Conservation (phyloP, 2,329 filamentous ascomycete species). For the Tetracladium maxilliforme region DNA sequence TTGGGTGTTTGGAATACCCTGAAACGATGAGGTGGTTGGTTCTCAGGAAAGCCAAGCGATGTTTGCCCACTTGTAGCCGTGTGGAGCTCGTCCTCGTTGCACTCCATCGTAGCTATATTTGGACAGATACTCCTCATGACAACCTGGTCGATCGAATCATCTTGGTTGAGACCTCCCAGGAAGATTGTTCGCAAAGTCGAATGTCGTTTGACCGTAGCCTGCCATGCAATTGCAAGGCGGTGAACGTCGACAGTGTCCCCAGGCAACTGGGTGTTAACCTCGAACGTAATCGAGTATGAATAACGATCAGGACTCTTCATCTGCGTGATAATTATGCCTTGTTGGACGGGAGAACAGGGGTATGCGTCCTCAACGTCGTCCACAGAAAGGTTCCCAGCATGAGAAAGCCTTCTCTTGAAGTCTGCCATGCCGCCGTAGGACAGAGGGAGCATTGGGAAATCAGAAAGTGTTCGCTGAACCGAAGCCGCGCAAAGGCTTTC, state of each 20-base stretch:
- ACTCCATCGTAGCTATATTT: too few relatives aligned
- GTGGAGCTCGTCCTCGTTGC: conserved; percentile 26
- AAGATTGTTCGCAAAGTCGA: conserved; percentile 1
- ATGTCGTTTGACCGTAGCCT: conserved; percentile 1
- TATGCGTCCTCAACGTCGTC: conserved; percentile 8
- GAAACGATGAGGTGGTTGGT: conserved; percentile 26
- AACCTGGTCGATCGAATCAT: neutral
- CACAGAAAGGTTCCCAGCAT: conserved; percentile 15
- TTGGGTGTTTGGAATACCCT: conserved; percentile 24
- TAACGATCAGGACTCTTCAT: too few relatives aligned
- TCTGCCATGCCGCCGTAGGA: conserved; percentile 22
- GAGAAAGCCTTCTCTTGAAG: conserved; percentile 20
- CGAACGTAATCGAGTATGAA: too few relatives aligned
- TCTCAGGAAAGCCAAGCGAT: conserved; percentile 4
- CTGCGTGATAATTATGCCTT: too few relatives aligned
- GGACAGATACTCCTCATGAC: too few relatives aligned
- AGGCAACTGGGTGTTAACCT: neutral
- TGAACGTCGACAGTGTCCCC: neutral
- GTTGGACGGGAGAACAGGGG: neutral
- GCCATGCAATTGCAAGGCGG: conserved; percentile 1
- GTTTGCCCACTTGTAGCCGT: conserved; percentile 5
- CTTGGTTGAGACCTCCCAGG: conserved; percentile 1
- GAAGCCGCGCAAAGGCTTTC: conserved; percentile 11
- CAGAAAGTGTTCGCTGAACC: conserved; percentile 21
- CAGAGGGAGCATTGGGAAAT: conserved; percentile 26